Evolutionary conservation across 805 yeast genomes (phyloP).

Genomic region (Zygosaccharomyces kombuchaensis): DNA sequence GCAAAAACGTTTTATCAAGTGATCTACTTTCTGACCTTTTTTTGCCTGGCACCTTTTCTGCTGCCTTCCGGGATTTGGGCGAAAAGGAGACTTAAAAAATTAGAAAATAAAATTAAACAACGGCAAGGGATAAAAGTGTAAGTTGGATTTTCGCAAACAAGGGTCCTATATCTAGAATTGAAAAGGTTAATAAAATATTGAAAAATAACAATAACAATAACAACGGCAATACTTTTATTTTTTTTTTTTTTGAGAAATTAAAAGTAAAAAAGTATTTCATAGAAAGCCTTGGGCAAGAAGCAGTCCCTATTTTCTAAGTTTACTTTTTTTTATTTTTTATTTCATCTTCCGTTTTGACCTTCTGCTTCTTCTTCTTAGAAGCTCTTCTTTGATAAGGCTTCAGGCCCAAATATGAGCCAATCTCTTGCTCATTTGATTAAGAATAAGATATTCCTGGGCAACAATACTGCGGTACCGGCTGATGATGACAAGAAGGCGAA

Average conservation of each 20-base stretch:
- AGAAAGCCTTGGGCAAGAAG: not conserved
- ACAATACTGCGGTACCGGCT: not conserved
- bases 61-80: not conserved
- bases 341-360: not conserved
- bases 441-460: slow-evolving; percentile 20
- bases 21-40: not conserved
- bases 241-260: not conserved
- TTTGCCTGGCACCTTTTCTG: not conserved
- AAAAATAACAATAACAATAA: not conserved
- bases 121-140: not conserved
- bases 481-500: slow-evolving; percentile 8
- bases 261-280: not conserved
- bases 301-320: not conserved
- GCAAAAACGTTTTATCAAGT: not conserved
- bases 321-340: not conserved
- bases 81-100: not conserved
- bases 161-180: not conserved
- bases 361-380: not conserved
- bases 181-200: not conserved
- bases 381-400: not conserved
- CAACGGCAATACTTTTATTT: not conserved
- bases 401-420: slow-evolving; percentile 17
- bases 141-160: not conserved
- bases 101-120: not conserved
- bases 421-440: slow-evolving; percentile 23